phyloP scores from a whole-genome alignment of 306 rosid genomes.

The Fagus crenata region DNA sequence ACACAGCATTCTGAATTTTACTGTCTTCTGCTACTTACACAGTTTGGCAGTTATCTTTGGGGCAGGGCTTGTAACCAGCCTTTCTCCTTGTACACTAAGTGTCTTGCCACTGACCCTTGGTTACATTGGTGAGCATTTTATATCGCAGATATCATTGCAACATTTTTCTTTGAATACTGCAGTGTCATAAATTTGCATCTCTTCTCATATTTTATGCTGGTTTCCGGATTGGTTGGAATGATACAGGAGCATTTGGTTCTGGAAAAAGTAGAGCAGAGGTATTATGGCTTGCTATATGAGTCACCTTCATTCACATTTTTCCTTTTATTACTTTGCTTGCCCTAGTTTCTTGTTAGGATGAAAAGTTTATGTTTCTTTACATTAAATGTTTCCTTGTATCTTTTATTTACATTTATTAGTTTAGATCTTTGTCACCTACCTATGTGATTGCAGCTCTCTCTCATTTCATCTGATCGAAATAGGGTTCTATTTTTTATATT shows the following conservation, averaged over 20 bases:
- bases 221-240: constrained; percentile 29
- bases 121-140: constrained; percentile 77
- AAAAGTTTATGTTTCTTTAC: neutral
- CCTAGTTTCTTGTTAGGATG: neutral
- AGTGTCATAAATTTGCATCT: neutral
- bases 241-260: constrained; percentile 91
- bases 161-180: constrained; percentile 17
- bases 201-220: constrained; percentile 21
- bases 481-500: too few species aligned
- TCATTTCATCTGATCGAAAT: neutral
- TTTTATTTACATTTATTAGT: neutral
- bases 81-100: constrained; percentile 94
- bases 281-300: constrained; percentile 21
- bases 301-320: constrained; percentile 11
- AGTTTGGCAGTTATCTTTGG: constrained; percentile 93
- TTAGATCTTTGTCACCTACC: neutral
- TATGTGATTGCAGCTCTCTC: neutral
- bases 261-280: constrained; percentile 84
- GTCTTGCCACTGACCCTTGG: constrained; percentile 95
- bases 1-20: constrained; percentile 9
- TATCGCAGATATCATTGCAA: neutral
- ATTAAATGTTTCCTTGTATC: neutral
- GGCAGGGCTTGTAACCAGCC: constrained; percentile 99
- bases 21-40: constrained; percentile 27
- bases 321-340: constrained; percentile 13